phyloP scores from a whole-genome alignment of 2,329 filamentous ascomycete genomes.

The Fusarium longipes region DNA sequence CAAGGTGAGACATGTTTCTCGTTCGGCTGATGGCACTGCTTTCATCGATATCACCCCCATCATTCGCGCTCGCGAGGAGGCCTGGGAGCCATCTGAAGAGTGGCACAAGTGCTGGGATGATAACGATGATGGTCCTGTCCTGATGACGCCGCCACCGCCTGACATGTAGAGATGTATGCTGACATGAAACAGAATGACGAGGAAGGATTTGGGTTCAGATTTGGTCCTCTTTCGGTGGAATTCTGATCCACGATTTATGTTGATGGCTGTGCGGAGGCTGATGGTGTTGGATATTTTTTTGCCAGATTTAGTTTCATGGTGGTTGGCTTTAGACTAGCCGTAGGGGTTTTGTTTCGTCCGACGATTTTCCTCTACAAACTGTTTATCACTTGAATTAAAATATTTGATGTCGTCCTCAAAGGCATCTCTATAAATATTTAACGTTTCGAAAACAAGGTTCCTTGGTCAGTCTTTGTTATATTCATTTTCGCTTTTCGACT shows the following conservation, averaged over 20 bases:
- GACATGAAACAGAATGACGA: conserved; percentile 1
- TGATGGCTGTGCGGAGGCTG: neutral
- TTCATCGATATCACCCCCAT: conserved; percentile 8
- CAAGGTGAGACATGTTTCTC: conserved; percentile 14
- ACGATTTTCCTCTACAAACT: too few relatives aligned
- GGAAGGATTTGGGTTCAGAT: neutral
- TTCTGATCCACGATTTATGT: neutral
- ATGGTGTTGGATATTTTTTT: too few relatives aligned
- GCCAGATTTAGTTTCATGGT: too few relatives aligned
- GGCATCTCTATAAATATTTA: too few relatives aligned
- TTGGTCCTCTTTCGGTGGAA: neutral
- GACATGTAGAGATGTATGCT: conserved; percentile 13
- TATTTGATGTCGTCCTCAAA: too few relatives aligned
- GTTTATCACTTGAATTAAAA: too few relatives aligned
- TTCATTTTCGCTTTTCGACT: too few relatives aligned
- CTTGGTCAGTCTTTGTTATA: too few relatives aligned
- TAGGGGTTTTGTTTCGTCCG: too few relatives aligned
- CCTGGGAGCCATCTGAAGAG: conserved; percentile 19
- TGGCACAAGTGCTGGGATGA: conserved; percentile 27
- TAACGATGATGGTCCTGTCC: conserved; percentile 27
- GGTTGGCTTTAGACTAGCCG: too few relatives aligned
- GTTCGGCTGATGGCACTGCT: neutral
- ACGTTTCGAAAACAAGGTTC: too few relatives aligned
- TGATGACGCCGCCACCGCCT: conserved; percentile 16
- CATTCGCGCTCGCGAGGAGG: conserved; percentile 7